phyloP scores from a whole-genome alignment of 805 yeast genomes.

The Candida orba region DNA sequence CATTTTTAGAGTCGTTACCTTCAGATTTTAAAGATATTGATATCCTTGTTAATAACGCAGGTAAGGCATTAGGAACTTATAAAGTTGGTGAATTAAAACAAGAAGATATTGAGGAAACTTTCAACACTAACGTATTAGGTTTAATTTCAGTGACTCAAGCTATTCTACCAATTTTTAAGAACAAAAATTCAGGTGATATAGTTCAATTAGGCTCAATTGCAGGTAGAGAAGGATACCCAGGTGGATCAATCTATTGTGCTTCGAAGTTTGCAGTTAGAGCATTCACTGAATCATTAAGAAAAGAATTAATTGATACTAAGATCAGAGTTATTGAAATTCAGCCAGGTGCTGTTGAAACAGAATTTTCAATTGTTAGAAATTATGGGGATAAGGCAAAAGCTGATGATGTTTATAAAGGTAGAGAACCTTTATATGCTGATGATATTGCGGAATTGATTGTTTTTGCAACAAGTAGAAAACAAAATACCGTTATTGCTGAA shows the following conservation, averaged over 20 bases:
- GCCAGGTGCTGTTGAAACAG: slow-evolving; percentile 68
- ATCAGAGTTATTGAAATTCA: slow-evolving; percentile 61
- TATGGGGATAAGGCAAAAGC: slow-evolving; percentile 51
- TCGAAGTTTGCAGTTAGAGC: slow-evolving; percentile 68
- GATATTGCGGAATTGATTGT: slow-evolving; percentile 31
- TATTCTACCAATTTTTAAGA: slow-evolving; percentile 62
- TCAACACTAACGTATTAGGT: slow-evolving; percentile 83
- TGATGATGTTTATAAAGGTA: slow-evolving; percentile 47
- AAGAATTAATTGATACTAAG: slow-evolving; percentile 64
- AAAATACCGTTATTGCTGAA: slow-evolving; percentile 62
- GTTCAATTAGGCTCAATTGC: slow-evolving; percentile 74
- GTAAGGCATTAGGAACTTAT: slow-evolving; percentile 75
- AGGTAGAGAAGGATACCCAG: slow-evolving; percentile 73
- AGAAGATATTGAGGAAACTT: slow-evolving; percentile 68
- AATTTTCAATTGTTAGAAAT: slow-evolving; percentile 53
- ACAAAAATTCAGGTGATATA: slow-evolving; percentile 64
- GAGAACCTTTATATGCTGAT: slow-evolving; percentile 49
- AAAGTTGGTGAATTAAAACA: slow-evolving; percentile 59
- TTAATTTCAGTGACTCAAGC: slow-evolving; percentile 79
- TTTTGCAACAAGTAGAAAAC: slow-evolving; percentile 51
- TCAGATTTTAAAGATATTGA: slow-evolving; percentile 56
- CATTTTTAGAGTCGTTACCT: slow-evolving; percentile 50
- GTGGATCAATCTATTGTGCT: slow-evolving; percentile 74
- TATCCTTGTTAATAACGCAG: slow-evolving; percentile 66
- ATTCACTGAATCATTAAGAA: slow-evolving; percentile 64